Percentiles rank a stretch among this genome's conserved stretches.
Evolutionary conservation across 2,329 filamentous ascomycete species (phyloP).

Genomic region (Apiospora rasikravindrae): DNA sequence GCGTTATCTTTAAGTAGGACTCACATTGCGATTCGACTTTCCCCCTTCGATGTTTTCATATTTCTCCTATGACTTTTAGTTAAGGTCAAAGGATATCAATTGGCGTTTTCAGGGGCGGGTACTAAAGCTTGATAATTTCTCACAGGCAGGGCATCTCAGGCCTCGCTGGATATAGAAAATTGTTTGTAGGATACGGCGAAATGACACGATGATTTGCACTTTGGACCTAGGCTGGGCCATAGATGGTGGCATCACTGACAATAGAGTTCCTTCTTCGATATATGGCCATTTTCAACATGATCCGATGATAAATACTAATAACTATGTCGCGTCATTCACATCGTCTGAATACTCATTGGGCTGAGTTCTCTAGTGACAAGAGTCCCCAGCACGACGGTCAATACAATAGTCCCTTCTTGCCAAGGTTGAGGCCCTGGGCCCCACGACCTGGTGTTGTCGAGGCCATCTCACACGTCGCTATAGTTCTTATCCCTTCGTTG

Average conservation of each 20-base stretch:
- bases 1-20: background rate
- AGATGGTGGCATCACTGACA: background rate
- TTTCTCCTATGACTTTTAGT: background rate
- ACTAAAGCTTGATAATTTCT: background rate
- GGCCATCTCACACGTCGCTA: too few relatives aligned
- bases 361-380: too few relatives aligned
- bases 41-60: background rate
- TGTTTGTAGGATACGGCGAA: background rate
- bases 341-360: background rate
- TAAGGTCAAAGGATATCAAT: background rate
- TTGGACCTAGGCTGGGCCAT: background rate
- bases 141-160: background rate
- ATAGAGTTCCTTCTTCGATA: background rate
- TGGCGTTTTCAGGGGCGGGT: background rate
- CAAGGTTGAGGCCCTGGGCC: background rate
- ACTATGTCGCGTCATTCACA: background rate
- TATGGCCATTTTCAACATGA: background rate
- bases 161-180: background rate
- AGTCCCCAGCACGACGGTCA: background rate
- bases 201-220: background rate
- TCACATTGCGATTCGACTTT: background rate
- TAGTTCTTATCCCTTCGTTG: background rate
- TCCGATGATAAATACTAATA: too few relatives aligned
- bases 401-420: background rate
- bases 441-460: background rate